phyloP scores from a whole-genome alignment of 768 basidiomycete species.

The Boletus rex-veris region DNA sequence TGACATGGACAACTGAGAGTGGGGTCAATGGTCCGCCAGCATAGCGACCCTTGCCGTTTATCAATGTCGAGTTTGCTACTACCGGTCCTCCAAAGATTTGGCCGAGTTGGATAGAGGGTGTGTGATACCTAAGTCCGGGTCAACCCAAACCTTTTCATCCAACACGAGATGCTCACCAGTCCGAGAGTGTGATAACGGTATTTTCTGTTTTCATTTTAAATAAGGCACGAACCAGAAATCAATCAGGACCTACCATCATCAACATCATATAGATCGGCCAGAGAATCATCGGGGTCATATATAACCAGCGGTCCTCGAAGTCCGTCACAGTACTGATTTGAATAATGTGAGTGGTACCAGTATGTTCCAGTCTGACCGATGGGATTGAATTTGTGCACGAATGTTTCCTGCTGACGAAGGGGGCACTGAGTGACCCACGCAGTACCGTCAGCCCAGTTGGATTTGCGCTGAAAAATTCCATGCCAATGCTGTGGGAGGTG shows the following conservation, averaged over 20 bases:
- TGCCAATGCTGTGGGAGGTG: not conserved
- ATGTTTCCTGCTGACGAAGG: slow-evolving; percentile 26
- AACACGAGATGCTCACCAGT: not conserved
- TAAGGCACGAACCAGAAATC: not conserved
- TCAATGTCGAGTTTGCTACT: not conserved
- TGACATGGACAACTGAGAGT: not conserved
- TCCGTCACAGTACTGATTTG: not conserved
- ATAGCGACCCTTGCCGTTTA: slow-evolving; percentile 4
- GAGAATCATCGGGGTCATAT: slow-evolving; percentile 30
- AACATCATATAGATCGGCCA: slow-evolving; percentile 37
- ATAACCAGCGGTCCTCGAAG: slow-evolving; percentile 26
- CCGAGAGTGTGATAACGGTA: slow-evolving; percentile 32
- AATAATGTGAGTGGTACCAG: slow-evolving; percentile 36
- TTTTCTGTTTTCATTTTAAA: slow-evolving; percentile 15
- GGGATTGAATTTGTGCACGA: slow-evolving; percentile 34
- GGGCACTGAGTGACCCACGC: slow-evolving; percentile 2
- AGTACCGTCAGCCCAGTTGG: slow-evolving; percentile 4
- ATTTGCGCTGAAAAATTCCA: not conserved
- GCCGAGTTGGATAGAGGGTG: not conserved
- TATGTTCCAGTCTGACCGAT: slow-evolving; percentile 33
- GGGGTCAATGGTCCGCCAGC: not conserved
- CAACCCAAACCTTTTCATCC: not conserved
- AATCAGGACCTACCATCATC: slow-evolving; percentile 33
- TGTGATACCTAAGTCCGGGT: not conserved
- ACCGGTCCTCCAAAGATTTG: not conserved